Evolutionary conservation across 192 early-diverging fungal species (phyloP).

Genomic region (Coemansia sp.): DNA sequence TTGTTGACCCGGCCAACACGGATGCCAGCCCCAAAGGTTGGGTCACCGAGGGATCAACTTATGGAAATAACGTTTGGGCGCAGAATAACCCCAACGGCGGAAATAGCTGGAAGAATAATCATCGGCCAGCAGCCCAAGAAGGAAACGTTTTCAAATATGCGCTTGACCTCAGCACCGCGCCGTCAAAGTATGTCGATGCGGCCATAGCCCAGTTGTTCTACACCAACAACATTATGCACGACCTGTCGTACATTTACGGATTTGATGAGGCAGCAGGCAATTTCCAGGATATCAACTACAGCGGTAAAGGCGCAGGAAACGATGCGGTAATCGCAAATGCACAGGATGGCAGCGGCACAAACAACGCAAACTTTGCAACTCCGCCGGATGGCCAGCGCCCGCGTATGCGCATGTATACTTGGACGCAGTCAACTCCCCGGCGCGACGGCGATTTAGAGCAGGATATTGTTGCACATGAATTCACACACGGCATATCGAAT

Average conservation of each 20-base stretch:
- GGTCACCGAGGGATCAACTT: slow-evolving; percentile 63
- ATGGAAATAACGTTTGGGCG: slow-evolving; percentile 94
- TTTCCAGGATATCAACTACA: slow-evolving; percentile 89
- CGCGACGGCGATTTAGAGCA: slow-evolving; percentile 89
- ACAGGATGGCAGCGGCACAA: slow-evolving; percentile 86
- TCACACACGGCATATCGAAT: slow-evolving; percentile 87
- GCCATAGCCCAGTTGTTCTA: slow-evolving; percentile 91
- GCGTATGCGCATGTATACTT: slow-evolving; percentile 95
- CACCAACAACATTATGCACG: slow-evolving; percentile 89
- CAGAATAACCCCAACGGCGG: slow-evolving; percentile 82
- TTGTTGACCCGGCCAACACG: slow-evolving; percentile 56
- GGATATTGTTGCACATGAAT: slow-evolving; percentile 94
- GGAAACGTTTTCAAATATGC: slow-evolving; percentile 64
- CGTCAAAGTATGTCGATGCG: slow-evolving; percentile 71
- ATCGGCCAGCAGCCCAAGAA: slow-evolving; percentile 52
- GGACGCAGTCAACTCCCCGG: slow-evolving; percentile 69
- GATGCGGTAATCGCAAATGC: slow-evolving; percentile 92
- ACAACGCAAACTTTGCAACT: slow-evolving; percentile 96
- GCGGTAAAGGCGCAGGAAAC: slow-evolving; percentile 64
- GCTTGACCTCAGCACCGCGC: slow-evolving; percentile 63
- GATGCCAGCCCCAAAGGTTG: slow-evolving; percentile 79
- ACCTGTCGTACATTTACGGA: slow-evolving; percentile 83
- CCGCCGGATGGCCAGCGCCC: slow-evolving; percentile 88
- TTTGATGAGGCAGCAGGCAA: slow-evolving; percentile 93
- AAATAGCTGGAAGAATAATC: slow-evolving; percentile 74